A percentile compares a stretch with the other conserved stretches of the same genome.
phyloP scores from a whole-genome alignment of 768 basidiomycete species.

The Calocybe indica region DNA sequence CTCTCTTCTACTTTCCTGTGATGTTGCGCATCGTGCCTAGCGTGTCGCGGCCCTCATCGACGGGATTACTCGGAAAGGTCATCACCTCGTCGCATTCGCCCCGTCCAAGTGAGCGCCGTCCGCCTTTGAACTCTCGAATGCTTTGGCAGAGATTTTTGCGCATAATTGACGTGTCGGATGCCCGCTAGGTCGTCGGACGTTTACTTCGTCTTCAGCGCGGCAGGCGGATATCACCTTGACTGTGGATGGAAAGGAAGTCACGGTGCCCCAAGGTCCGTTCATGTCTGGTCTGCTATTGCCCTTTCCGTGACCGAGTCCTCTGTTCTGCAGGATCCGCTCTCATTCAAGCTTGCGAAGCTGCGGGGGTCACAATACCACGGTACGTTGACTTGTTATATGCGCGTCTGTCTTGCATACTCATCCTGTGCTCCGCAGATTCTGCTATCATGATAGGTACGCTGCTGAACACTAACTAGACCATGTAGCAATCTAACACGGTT shows the following conservation, averaged over 20 bases:
- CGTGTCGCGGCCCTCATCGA: constrained; percentile 53
- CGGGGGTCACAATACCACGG: constrained; percentile 78
- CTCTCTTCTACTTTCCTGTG: constrained; percentile 11
- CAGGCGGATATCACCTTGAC: constrained; percentile 86
- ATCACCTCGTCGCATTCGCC: constrained; percentile 33
- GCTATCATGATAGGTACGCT: constrained; percentile 74
- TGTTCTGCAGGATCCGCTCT: constrained; percentile 71
- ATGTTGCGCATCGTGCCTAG: constrained; percentile 70
- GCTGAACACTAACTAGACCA: constrained; percentile 9
- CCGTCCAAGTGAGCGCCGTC: constrained; percentile 18
- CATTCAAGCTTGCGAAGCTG: constrained; percentile 93
- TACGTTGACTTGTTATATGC: constrained; percentile 21
- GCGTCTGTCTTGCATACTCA: constrained; percentile 10
- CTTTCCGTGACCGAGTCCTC: neutral
- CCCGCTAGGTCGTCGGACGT: constrained; percentile 46
- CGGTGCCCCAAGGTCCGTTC: constrained; percentile 85
- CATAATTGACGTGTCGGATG: too few relatives aligned
- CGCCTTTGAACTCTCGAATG: constrained; percentile 5
- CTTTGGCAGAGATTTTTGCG: constrained; percentile 1
- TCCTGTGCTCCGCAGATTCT: constrained; percentile 46
- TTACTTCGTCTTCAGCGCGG: constrained; percentile 60
- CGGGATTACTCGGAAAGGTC: constrained; percentile 67
- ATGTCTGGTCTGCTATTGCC: neutral
- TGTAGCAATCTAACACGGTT: constrained; percentile 3
- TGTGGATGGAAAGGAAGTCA: constrained; percentile 95